Evolutionary conservation across 768 basidiomycete genomes (phyloP).

Genomic region (Aureoboletus auriporus): DNA sequence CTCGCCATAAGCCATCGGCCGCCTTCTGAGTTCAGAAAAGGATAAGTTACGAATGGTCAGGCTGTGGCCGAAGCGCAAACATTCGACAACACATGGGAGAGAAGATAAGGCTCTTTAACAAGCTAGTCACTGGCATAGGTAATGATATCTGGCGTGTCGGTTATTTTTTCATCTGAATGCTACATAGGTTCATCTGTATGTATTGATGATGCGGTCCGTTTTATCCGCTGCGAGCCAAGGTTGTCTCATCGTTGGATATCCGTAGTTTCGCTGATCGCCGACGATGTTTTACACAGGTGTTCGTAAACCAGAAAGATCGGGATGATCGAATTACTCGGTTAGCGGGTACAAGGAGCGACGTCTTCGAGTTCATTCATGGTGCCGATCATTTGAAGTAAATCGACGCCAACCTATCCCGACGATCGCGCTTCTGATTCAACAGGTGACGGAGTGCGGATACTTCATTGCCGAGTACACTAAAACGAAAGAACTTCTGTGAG

Average conservation of each 20-base stretch:
- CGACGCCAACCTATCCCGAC: neutral
- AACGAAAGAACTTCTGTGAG: too few species aligned
- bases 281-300: neutral
- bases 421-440: neutral
- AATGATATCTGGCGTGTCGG: neutral
- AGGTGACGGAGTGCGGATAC: too few species aligned
- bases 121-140: neutral
- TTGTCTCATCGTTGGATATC: neutral
- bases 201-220: neutral
- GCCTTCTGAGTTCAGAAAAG: too few species aligned
- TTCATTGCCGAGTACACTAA: too few species aligned
- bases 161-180: neutral
- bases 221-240: neutral
- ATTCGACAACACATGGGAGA: too few species aligned
- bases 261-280: neutral
- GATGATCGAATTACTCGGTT: neutral
- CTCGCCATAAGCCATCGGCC: too few species aligned
- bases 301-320: neutral
- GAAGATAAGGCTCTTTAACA: neutral
- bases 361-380: neutral
- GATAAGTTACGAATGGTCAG: too few species aligned
- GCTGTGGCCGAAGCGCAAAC: too few species aligned
- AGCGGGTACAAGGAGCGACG: neutral
- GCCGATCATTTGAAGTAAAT: neutral
- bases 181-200: slow-evolving; percentile 1